Conservation (phyloP, 495 filamentous ascomycete species). For the Annulohypoxylon nitens region DNA sequence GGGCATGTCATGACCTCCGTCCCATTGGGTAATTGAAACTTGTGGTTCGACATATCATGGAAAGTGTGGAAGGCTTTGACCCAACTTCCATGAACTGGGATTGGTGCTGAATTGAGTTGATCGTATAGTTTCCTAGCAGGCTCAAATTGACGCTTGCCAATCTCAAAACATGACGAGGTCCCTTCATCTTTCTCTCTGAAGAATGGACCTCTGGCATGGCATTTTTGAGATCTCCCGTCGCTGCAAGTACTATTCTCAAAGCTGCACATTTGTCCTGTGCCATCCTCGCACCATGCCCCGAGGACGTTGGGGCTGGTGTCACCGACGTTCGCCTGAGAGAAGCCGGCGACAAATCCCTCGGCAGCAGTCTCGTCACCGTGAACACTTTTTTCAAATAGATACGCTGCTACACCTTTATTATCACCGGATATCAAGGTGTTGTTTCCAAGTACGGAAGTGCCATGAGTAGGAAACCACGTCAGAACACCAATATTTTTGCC, state of each 20-base stretch:
- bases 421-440: conserved; percentile 94
- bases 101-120: conserved; percentile 62
- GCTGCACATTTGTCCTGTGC: conserved; percentile 74
- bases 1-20: conserved; percentile 80
- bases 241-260: conserved; percentile 84
- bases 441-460: conserved; percentile 91
- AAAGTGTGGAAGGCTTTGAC: conserved; percentile 83
- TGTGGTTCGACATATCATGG: conserved; percentile 79
- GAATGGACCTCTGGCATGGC: conserved; percentile 87
- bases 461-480: conserved; percentile 95
- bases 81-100: conserved; percentile 67
- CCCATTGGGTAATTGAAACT: conserved; percentile 81
- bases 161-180: conserved; percentile 83
- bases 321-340: conserved; percentile 94
- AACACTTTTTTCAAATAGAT: conserved; percentile 82
- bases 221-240: conserved; percentile 76
- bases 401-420: conserved; percentile 95
- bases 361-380: conserved; percentile 63
- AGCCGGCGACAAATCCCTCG: conserved; percentile 88
- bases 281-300: conserved; percentile 87
- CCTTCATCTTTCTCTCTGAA: conserved; percentile 79
- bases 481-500: conserved; percentile 81
- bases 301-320: conserved; percentile 92
- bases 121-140: conserved; percentile 75
- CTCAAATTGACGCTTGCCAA: conserved; percentile 78